Evolutionary conservation across 2,329 filamentous ascomycete species (phyloP).

Genomic region (Dichotomopilus funicola): DNA sequence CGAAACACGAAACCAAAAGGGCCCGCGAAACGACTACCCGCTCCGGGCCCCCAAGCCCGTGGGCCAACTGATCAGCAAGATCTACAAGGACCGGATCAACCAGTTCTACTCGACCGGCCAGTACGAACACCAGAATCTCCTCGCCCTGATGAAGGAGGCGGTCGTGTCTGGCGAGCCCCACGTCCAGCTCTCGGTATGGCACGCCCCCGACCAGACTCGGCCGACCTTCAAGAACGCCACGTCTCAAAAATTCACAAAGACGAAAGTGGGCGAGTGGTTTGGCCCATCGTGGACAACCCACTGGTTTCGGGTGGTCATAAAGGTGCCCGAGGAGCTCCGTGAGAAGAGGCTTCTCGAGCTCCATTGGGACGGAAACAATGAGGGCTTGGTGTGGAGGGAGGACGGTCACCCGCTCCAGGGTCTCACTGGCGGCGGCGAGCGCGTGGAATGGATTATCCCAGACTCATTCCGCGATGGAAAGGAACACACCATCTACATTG

Average conservation of each 20-base stretch:
- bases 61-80: conserved; percentile 74
- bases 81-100: conserved; percentile 77
- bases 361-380: conserved; percentile 92
- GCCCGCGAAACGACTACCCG: conserved; percentile 46
- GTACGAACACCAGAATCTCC: conserved; percentile 68
- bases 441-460: conserved; percentile 86
- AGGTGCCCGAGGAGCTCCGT: conserved; percentile 64
- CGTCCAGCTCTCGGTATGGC: conserved; percentile 81
- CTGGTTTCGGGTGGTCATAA: conserved; percentile 85
- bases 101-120: conserved; percentile 76
- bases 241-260: conserved; percentile 66
- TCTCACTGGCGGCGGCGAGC: conserved; percentile 80
- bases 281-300: conserved; percentile 97
- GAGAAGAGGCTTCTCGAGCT: conserved; percentile 83
- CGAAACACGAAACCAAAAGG: conserved; percentile 35
- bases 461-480: conserved; percentile 75
- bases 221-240: conserved; percentile 81
- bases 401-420: conserved; percentile 88
- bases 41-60: conserved; percentile 46
- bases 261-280: conserved; percentile 70
- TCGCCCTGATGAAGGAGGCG: conserved; percentile 68
- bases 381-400: conserved; percentile 89
- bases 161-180: conserved; percentile 61
- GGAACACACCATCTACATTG: conserved; percentile 85
- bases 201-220: conserved; percentile 69